Base-by-base conservation (phyloP, 768 basidiomycete genomes). In the Suillus ampliporus region DNA sequence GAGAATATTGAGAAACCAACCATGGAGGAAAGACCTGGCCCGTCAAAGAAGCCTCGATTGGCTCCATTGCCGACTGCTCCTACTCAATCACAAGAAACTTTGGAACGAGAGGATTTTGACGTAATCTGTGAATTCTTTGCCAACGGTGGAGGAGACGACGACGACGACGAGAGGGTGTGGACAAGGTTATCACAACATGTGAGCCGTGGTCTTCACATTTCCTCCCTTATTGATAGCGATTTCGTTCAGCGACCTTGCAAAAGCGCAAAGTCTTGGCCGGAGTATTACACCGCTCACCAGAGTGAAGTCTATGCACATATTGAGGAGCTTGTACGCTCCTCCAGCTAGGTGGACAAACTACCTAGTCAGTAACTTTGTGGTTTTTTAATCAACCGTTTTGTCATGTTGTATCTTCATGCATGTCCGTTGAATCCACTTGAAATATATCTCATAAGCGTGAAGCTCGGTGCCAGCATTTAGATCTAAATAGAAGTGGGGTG, bases 121-220 rank as follows among this genome's bases (percentile, higher is more conserved):
- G 69, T 75, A 4, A 78, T 91, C 41, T 80, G 83, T 8, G 71
- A 73, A 11, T 90, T 88, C 67, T 87, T 90, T 66, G 83, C 83
- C 13, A 79, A 75, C 5, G 80, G 81, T 13, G 83, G 82, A 44
- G 82, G 82, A 13, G 80, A 84, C 5, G 80, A 82, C 1, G 77
- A 80, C 9, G 71, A 75, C 5, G 82, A 82, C n/a, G 76, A 77
- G 26, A 76, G 80, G n/a, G 75, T 87, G 38, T 91, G 87, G 86
- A 76, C 73, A 52, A 76, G 72, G 46, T 71, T 91, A 48, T 76
- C 77, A 46, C 69, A 72, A 58, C 73, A 82, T 76, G 89, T 86
- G 64, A 53, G 79, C 72, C 5, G 4, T 58, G 44, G 58, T 44
- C 15, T 23, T 38, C 34, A 61, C 31, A 47, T 26, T 28, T 62